A percentile compares a stretch with the other conserved stretches of the same genome.
These are phyloP conservation scores for Prinsepia uniflora DNA, from an alignment of 306 rosid genomes.

Conservation along the genomic window DNA sequence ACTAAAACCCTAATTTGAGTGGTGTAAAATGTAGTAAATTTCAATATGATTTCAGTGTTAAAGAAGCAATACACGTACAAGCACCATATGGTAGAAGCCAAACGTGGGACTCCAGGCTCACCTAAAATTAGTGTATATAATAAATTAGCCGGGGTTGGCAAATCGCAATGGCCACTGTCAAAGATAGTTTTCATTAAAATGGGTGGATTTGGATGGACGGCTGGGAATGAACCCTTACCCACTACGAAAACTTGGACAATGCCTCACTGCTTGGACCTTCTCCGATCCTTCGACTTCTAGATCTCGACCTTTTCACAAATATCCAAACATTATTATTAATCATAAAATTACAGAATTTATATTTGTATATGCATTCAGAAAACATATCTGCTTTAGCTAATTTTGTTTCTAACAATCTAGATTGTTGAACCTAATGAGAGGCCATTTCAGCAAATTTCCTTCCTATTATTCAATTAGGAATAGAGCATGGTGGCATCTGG, in stretches of 20 bases:
- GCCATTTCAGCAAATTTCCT: background rate
- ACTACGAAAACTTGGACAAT: conserved; percentile 32
- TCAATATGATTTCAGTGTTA: background rate
- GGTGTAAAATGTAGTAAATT: background rate
- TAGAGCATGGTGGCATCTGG: background rate
- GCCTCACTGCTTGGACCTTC: conserved; percentile 11
- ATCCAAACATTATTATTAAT: conserved; percentile 7
- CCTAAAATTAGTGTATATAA: background rate
- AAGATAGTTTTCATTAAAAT: conserved; percentile 7
- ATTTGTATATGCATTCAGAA: background rate
- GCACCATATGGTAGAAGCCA: background rate
- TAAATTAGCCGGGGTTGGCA: background rate
- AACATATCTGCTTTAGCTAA: background rate
- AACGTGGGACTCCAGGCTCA: conserved; percentile 36
- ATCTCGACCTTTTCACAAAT: conserved; percentile 19
- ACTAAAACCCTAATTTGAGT: background rate
- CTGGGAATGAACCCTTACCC: conserved; percentile 32
- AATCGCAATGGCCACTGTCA: background rate
- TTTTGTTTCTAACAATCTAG: background rate
- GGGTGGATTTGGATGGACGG: conserved; percentile 15
- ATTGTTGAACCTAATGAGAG: background rate
- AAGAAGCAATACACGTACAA: conserved; percentile 30
- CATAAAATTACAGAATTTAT: no score
- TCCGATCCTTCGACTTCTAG: conserved; percentile 12
- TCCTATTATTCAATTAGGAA: background rate